phyloP scores from a whole-genome alignment of 2,329 filamentous ascomycete genomes.

The Aquanectria penicillioides region DNA sequence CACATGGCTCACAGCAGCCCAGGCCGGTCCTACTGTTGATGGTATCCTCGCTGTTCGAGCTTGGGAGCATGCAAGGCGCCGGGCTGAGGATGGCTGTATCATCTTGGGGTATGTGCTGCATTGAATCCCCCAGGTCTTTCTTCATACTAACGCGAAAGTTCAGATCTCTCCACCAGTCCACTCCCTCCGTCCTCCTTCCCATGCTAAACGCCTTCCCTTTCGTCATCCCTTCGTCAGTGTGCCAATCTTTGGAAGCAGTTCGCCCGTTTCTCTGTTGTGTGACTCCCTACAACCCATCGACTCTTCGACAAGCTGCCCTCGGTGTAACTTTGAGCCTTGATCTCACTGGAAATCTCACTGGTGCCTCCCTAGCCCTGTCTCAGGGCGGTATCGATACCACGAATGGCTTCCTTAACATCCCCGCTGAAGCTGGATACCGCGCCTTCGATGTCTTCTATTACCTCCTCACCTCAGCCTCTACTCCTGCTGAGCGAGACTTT shows the following conservation, averaged over 20 bases:
- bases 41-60: slow-evolving; percentile 80
- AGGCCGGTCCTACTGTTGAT: slow-evolving; percentile 80
- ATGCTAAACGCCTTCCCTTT: slow-evolving; percentile 86
- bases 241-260: slow-evolving; percentile 81
- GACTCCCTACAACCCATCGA: slow-evolving; percentile 86
- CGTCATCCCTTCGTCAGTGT: slow-evolving; percentile 77
- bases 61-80: slow-evolving; percentile 94
- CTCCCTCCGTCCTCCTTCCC: slow-evolving; percentile 83
- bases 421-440: slow-evolving; percentile 81
- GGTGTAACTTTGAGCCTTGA: slow-evolving; percentile 84
- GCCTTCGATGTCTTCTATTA: slow-evolving; percentile 99
- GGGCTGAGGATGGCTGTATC: slow-evolving; percentile 95
- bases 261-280: slow-evolving; percentile 88
- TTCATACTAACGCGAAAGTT: slow-evolving; percentile 6
- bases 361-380: slow-evolving; percentile 80
- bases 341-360: slow-evolving; percentile 80
- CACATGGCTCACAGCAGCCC: slow-evolving; percentile 88
- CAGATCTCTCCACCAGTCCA: slow-evolving; percentile 88
- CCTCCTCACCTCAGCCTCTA: slow-evolving; percentile 87
- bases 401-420: slow-evolving; percentile 84
- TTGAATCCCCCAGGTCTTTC: not conserved
- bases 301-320: slow-evolving; percentile 81
- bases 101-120: slow-evolving; percentile 76
- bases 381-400: slow-evolving; percentile 88
- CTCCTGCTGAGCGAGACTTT: slow-evolving; percentile 87